phyloP scores from a whole-genome alignment of 192 early-diverging fungal species.

The Podila horticola region DNA sequence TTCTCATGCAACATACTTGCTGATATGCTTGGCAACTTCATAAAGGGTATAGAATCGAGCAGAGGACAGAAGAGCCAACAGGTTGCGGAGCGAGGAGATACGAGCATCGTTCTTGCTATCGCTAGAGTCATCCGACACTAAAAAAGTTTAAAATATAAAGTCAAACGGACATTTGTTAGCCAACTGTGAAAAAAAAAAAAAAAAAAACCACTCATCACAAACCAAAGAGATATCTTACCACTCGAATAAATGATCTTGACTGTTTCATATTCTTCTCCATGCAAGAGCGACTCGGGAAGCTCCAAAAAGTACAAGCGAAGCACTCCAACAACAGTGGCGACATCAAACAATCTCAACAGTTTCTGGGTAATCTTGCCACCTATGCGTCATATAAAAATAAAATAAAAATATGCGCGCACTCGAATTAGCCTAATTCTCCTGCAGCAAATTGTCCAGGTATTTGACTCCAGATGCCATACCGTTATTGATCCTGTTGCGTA shows the following conservation, averaged over 20 bases:
- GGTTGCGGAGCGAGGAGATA: conserved; percentile 56
- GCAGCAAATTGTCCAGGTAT: background rate
- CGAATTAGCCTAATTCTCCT: background rate
- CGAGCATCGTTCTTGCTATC: conserved; percentile 48
- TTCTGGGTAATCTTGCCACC: conserved; percentile 63
- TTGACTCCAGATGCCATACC: conserved; percentile 16
- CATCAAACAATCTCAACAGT: conserved; percentile 64
- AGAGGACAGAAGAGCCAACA: conserved; percentile 56
- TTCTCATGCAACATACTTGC: conserved; percentile 15
- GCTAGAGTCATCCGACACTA: conserved; percentile 37
- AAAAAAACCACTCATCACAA: background rate
- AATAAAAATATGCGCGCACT: background rate
- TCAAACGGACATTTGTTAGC: background rate
- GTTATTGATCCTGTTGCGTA: conserved; percentile 72
- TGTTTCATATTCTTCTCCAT: conserved; percentile 76
- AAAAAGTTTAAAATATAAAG: background rate
- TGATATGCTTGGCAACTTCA: conserved; percentile 47
- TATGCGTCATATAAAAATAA: conserved; percentile 5
- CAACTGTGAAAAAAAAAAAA: background rate
- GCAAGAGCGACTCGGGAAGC: conserved; percentile 72
- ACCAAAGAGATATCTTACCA: conserved; percentile 35
- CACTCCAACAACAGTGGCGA: conserved; percentile 65
- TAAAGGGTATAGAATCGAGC: conserved; percentile 59
- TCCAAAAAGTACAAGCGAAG: conserved; percentile 78
- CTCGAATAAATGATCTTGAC: conserved; percentile 71